These are phyloP conservation scores for Fallopia convolvulus DNA, from an alignment of 148 eudicot species.

Conservation along the genomic window DNA sequence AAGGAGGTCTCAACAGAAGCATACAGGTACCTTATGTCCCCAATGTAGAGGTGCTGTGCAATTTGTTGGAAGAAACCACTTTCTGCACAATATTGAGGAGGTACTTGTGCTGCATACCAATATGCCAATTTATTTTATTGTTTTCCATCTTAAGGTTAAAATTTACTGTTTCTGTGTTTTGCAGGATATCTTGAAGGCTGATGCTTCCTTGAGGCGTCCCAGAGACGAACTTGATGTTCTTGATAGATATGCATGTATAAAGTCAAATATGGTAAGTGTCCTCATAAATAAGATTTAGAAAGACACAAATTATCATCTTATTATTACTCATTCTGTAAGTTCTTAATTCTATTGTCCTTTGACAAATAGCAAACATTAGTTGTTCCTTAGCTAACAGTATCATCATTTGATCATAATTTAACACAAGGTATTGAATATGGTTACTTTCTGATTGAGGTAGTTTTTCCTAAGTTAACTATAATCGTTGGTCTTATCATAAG, in stretches of 20 bases:
- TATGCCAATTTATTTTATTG: neutral
- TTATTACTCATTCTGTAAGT: neutral
- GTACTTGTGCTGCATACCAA: constrained; percentile 21
- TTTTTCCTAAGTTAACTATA: neutral
- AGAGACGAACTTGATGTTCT: constrained; percentile 61
- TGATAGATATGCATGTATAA: constrained; percentile 61
- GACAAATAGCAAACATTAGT: neutral
- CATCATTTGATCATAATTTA: neutral
- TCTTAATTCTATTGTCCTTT: neutral
- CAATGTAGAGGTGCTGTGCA: constrained; percentile 88
- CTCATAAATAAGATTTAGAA: neutral
- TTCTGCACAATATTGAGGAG: constrained; percentile 77
- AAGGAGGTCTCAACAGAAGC: constrained; percentile 67
- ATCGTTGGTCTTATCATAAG: neutral
- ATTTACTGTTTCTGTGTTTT: constrained; percentile 6
- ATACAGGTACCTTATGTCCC: constrained; percentile 71
- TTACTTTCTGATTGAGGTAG: neutral
- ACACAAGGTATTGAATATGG: neutral
- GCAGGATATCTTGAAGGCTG: constrained; percentile 74
- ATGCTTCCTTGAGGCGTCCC: constrained; percentile 63
- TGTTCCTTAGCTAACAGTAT: neutral
- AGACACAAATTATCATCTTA: neutral
- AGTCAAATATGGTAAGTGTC: constrained; percentile 85
- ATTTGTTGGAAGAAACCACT: constrained; percentile 87
- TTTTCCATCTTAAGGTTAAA: neutral